Conservation (phyloP, 176 grass and related monocot genomes). For the Miscanthus lutarioriparius region DNA sequence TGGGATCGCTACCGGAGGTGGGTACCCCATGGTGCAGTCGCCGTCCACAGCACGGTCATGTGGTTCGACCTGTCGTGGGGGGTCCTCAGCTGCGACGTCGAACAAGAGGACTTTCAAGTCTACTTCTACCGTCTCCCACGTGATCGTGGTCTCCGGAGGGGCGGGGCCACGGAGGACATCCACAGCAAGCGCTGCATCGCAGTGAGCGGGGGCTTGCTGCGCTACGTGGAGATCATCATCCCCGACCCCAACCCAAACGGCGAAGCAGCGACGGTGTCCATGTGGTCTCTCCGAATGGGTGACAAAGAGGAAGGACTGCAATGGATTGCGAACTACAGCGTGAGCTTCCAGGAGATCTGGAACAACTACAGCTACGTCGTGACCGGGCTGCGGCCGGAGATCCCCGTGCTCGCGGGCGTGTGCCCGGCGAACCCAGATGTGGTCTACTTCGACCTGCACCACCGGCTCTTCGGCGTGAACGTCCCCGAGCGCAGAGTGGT, state of each 20-base stretch:
- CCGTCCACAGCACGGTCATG: background rate
- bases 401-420: background rate
- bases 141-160: background rate
- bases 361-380: background rate
- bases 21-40: background rate
- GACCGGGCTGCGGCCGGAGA: background rate
- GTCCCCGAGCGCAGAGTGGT: background rate
- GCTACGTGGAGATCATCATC: conserved; percentile 12
- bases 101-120: background rate
- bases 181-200: background rate
- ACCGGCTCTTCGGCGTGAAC: background rate
- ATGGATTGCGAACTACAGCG: background rate
- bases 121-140: background rate
- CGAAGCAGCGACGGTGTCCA: background rate
- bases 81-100: background rate
- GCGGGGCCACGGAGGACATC: background rate
- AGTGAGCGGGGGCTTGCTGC: background rate
- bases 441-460: background rate
- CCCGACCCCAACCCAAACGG: background rate
- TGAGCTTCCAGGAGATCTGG: background rate
- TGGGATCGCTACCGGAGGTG: background rate
- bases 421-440: background rate
- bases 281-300: background rate
- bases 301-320: fast-evolving
- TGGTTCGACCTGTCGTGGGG: conserved; percentile 31